A percentile compares a stretch with the other conserved stretches of the same genome.
These are phyloP conservation scores for Gloeostereum incarnatum DNA, from an alignment of 768 basidiomycete genomes.

Conservation along the genomic window DNA sequence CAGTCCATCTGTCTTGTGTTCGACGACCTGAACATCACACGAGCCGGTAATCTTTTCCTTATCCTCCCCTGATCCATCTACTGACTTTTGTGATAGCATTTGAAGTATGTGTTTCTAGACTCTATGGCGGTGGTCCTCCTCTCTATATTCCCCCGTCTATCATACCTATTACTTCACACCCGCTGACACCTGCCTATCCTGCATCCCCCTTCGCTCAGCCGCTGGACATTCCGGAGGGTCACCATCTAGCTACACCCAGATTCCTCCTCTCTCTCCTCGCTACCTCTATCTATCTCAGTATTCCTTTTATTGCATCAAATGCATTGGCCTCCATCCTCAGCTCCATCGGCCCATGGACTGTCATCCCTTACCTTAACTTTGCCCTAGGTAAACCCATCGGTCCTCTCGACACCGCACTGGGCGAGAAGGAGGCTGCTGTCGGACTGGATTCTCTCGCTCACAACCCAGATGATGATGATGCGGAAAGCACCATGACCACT, in stretches of 20 bases:
- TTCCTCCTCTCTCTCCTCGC: constrained; percentile 84
- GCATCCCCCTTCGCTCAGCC: constrained; percentile 15
- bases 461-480: constrained; percentile 21
- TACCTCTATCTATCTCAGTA: constrained; percentile 78
- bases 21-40: constrained; percentile 82
- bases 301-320: constrained; percentile 66
- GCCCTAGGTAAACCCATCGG: constrained; percentile 66
- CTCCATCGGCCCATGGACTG: constrained; percentile 74
- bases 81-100: constrained; percentile 75
- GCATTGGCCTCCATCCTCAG: constrained; percentile 63
- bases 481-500: constrained; percentile 12
- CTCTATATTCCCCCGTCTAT: constrained; percentile 58
- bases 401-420: constrained; percentile 16
- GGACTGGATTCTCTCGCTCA: constrained; percentile 64
- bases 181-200: constrained; percentile 63
- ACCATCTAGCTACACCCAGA: constrained; percentile 71
- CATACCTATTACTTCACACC: constrained; percentile 55
- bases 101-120: constrained; percentile 77
- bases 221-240: constrained; percentile 31
- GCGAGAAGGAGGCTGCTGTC: constrained; percentile 51
- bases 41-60: constrained; percentile 48
- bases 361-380: constrained; percentile 70
- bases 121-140: constrained; percentile 81
- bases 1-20: constrained; percentile 55
- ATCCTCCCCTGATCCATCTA: not conserved